phyloP scores from a whole-genome alignment of 2,329 filamentous ascomycete species.

The Alternaria rosae region DNA sequence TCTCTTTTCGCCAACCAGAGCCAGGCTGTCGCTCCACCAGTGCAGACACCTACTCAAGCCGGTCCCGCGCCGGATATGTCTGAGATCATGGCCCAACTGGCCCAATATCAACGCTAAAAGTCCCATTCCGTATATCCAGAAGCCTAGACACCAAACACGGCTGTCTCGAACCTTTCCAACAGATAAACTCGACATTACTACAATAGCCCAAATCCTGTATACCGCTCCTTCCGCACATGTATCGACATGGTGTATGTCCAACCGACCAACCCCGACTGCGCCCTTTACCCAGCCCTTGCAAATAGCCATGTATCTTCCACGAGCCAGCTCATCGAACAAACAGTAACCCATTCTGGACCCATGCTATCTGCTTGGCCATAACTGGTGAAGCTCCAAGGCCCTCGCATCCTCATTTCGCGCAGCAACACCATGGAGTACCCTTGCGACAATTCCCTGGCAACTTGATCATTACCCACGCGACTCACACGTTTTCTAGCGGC shows the following conservation, averaged over 20 bases:
- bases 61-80: conserved; percentile 61
- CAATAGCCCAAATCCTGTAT: conserved; percentile 1
- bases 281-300: not conserved
- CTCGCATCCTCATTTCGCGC: not conserved
- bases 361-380: not conserved
- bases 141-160: conserved; percentile 9
- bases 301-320: conserved; percentile 6
- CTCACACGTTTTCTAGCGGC: not conserved
- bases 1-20: conserved; percentile 36
- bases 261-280: conserved; percentile 8
- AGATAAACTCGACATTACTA: conserved; percentile 13
- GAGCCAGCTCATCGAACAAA: conserved; percentile 3
- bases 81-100: conserved; percentile 77
- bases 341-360: not conserved
- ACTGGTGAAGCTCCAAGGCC: conserved; percentile 1
- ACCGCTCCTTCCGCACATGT: conserved; percentile 3
- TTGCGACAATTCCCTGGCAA: conserved; percentile 5
- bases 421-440: conserved; percentile 1
- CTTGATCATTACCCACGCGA: not conserved
- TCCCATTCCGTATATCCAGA: not conserved
- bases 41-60: conserved; percentile 38
- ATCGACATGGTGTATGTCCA: conserved; percentile 12
- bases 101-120: conserved; percentile 64
- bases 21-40: conserved; percentile 36
- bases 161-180: conserved; percentile 1